A percentile compares a stretch with the other conserved stretches of the same genome.
Conservation (phyloP, 1,139 yeast species). For the Zygosaccharomyces pseudobailii region DNA sequence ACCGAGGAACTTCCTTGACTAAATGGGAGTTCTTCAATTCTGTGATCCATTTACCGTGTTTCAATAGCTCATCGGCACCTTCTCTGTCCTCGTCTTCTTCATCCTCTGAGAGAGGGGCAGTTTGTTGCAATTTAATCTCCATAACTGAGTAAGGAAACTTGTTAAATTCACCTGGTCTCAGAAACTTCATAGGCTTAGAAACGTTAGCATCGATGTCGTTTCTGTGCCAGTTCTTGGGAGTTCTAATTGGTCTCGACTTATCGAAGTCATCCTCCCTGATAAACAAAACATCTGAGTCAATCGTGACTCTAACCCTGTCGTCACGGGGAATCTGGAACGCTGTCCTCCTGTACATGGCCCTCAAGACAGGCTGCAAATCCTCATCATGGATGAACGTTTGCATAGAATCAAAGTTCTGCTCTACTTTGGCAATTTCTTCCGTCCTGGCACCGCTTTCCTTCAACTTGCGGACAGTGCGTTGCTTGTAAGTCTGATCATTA, state of each 20-base stretch:
- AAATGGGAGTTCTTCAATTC: constrained; percentile 80
- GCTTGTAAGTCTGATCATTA: constrained; percentile 43
- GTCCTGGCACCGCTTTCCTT: constrained; percentile 52
- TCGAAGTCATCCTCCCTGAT: constrained; percentile 91
- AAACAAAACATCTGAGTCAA: constrained; percentile 82
- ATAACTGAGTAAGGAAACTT: constrained; percentile 88
- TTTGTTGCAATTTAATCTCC: constrained; percentile 72
- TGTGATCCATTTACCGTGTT: constrained; percentile 72
- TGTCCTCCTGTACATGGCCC: constrained; percentile 84
- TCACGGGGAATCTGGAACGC: constrained; percentile 99
- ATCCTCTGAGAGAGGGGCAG: constrained; percentile 27
- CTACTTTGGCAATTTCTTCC: constrained; percentile 47
- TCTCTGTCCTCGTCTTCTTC: constrained; percentile 26
- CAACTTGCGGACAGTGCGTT: constrained; percentile 48
- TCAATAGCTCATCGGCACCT: constrained; percentile 32
- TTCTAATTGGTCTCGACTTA: constrained; percentile 78
- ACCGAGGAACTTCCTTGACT: constrained; percentile 86
- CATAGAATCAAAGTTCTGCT: constrained; percentile 52
- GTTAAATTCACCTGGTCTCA: constrained; percentile 80
- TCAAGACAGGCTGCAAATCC: constrained; percentile 74
- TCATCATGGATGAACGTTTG: constrained; percentile 60
- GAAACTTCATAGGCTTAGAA: constrained; percentile 60
- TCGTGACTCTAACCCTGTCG: constrained; percentile 79
- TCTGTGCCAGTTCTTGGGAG: constrained; percentile 88
- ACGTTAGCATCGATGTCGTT: constrained; percentile 78